A percentile compares a stretch with the other conserved stretches of the same genome.
Evolutionary conservation across 176 grass and related monocot species (phyloP).

Genomic region (Eremochloa ophiuroides): DNA sequence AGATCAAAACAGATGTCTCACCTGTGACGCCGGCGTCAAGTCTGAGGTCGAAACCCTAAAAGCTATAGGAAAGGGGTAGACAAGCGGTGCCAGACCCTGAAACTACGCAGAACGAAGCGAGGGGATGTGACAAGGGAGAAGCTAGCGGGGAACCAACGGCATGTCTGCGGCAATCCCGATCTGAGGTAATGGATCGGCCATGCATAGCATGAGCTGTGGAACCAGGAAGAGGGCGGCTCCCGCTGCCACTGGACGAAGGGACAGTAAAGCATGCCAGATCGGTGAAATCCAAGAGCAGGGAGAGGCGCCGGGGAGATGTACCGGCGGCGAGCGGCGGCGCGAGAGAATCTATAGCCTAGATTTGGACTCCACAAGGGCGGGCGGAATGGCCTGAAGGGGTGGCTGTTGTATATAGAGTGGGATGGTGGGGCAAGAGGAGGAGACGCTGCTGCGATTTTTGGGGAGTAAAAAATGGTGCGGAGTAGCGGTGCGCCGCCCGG

Average conservation of each 20-base stretch:
- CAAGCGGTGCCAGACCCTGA: neutral
- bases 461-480: constrained; percentile 38
- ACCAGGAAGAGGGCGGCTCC: neutral
- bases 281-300: neutral
- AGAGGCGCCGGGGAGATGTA: neutral
- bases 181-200: neutral
- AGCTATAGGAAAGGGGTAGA: neutral
- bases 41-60: constrained; percentile 39
- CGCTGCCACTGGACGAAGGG: neutral
- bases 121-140: neutral
- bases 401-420: constrained; percentile 1
- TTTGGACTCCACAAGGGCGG: constrained; percentile 15
- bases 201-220: neutral
- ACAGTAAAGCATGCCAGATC: neutral
- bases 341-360: constrained; percentile 9
- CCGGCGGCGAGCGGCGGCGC: neutral
- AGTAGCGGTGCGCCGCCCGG: constrained; percentile 30
- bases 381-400: neutral
- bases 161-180: neutral
- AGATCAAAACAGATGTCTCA: constrained; percentile 12
- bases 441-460: constrained; percentile 8
- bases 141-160: neutral
- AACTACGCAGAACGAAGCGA: neutral
- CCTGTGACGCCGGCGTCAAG: constrained; percentile 23
- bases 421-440: neutral